Conservation (phyloP, 805 yeast species). For the Kuraishia cidri region DNA sequence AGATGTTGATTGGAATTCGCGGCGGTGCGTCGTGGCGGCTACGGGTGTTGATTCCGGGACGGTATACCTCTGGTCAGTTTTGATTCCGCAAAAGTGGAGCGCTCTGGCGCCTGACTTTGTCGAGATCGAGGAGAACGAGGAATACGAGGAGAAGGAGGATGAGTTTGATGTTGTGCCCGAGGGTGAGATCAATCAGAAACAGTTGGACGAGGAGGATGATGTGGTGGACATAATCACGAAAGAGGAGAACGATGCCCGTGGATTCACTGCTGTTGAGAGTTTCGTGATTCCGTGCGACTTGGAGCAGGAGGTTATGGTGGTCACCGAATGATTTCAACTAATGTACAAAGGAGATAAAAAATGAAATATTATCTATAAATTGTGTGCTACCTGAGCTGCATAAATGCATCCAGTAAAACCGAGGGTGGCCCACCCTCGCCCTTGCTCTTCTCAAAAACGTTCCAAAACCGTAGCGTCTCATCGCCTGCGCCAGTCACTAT, state of each 20-base stretch:
- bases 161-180: constrained; percentile 81
- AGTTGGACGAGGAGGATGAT: constrained; percentile 49
- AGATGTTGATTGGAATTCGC: constrained; percentile 81
- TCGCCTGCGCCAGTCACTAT: constrained; percentile 98
- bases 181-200: constrained; percentile 50
- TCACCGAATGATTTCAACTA: too few species aligned
- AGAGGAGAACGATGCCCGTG: constrained; percentile 66
- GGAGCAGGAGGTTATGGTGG: constrained; percentile 2
- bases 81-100: constrained; percentile 89
- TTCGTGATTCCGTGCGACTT: constrained; percentile 53
- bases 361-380: too few species aligned
- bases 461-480: constrained; percentile 94
- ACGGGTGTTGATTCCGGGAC: constrained; percentile 83
- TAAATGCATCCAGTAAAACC: constrained; percentile 64
- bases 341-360: too few species aligned
- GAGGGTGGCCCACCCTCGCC: constrained; percentile 50
- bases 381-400: constrained; percentile 59
- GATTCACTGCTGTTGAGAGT: constrained; percentile 45
- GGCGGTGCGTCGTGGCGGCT: constrained; percentile 66
- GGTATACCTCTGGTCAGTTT: constrained; percentile 74
- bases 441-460: constrained; percentile 75
- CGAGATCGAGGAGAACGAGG: constrained; percentile 86
- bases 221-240: constrained; percentile 56
- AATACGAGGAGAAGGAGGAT: constrained; percentile 81
- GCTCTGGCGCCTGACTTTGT: constrained; percentile 95